Evolutionary conservation across 257 asterid species (phyloP), one percentile per base, ranked within the genome.

Genomic region (Cynanchum wilfordii): DNA sequence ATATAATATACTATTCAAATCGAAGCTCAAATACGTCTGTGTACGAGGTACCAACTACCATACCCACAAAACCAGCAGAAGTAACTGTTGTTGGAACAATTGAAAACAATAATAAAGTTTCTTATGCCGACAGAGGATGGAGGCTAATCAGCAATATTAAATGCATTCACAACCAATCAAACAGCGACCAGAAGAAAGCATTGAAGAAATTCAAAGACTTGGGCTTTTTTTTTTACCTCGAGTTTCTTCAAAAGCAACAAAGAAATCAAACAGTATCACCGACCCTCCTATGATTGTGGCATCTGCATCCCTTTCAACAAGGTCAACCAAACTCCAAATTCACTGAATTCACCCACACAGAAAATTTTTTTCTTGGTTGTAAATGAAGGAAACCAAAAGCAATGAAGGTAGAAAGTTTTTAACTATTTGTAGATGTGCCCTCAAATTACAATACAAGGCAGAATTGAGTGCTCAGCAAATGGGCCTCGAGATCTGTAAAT

Each of bases 271-370:
- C 87, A 87, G 57, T 44, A 81, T 80, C 94, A 84, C 93, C 96
- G 93, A 68, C 88, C 86, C 79, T 67, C 94, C 91, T 84, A 69
- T 27, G 85, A 84, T 80, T 86, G 40, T 64, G 96, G 93, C 68
- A 71, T 50, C 55, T 73, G 84, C 55, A 80, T 54, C 70, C 79
- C 40, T 72, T 72, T 71, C 58, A 57, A 60, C 50, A 50, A 65
- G 81, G 84, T 74, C 80, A 83, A 76, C 76, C 70, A 80, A 29
- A 59, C 56, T 44, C 83, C 81, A 78, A 80, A 77, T 90, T 64
- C 94, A 76, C 82, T 79, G 97, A 80, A 92, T 73, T 45, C 72
- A 71, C 84, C 79, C 87, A 30, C 70, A 27, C 45, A 73, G 50
- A 57, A 30, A 51, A 45, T 50, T 33, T 67, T 15, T 33, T 71